phyloP scores from a whole-genome alignment of 305 asterid genomes.

The Plantago rigida region DNA sequence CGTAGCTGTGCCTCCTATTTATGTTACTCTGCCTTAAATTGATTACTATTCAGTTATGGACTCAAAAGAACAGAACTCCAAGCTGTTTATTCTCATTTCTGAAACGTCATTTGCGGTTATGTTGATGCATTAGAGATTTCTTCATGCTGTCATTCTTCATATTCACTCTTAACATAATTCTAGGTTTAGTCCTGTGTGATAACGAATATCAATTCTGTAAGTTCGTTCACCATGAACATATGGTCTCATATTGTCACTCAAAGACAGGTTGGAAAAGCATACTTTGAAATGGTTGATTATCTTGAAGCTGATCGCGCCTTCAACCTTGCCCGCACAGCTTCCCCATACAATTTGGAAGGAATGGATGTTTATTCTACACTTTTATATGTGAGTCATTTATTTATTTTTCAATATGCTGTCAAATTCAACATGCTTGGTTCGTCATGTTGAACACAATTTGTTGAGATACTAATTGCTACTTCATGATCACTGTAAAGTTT shows the following conservation, averaged over 20 bases:
- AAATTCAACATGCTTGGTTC: no score
- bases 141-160: background rate
- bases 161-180: constrained; percentile 1
- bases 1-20: no score
- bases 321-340: constrained; percentile 68
- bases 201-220: background rate
- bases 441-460: no score
- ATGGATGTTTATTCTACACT: constrained; percentile 89
- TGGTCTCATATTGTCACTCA: constrained; percentile 21
- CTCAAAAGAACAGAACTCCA: constrained; percentile 3
- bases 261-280: constrained; percentile 78
- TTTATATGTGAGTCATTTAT: constrained; percentile 61
- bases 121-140: constrained; percentile 14
- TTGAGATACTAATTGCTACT: no score
- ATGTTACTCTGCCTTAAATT: constrained; percentile 6
- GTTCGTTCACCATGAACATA: no score
- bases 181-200: constrained; percentile 2
- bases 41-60: background rate
- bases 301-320: constrained; percentile 89
- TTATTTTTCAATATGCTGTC: constrained; percentile 19
- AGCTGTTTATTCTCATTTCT: background rate
- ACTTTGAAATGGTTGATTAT: constrained; percentile 86
- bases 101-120: background rate
- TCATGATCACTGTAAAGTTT: no score
- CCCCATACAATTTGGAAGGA: constrained; percentile 81